Evolutionary conservation across 306 rosid genomes (phyloP), one percentile per base, ranked within the genome.

Genomic region (Cercis canadensis): DNA sequence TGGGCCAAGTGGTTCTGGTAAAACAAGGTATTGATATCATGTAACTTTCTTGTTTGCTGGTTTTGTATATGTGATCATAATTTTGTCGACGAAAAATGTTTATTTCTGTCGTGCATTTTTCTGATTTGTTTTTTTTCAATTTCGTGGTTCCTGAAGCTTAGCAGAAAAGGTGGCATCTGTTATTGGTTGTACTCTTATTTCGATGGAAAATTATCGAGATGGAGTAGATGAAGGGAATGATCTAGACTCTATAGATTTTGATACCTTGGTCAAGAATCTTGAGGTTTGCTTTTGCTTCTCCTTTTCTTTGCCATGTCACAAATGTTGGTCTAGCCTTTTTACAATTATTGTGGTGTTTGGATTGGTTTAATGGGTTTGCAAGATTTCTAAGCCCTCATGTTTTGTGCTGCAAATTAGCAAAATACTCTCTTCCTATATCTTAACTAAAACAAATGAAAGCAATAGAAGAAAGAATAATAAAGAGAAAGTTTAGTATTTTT

Each of bases 81-180:
- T 32, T 13, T 68, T 72, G 62, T 17, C 65, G 61, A 17, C 14
- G 65, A 43, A 43, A 15, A 64, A 46, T 73, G 69, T n/a, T 40
- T 74, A 45, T 54, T 76, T 65, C 58, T 64, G 67, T 44, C 53
- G 79, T 72, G 45, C 34, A 62, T 70, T 67, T 65, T 33, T 74
- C 59, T 76, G 56, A 72, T 63, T 75, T 47, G 51, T 65, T 58
- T 62, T 67, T 62, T 67, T 29, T 50, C 32, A 67, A 37, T 74
- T 70, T 80, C 65, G 39, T 89, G 81, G 77, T 77, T 67, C 70
- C 74, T 88, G 81, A 84, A 95, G 99, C 97, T 91, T 95, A 87
- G 88, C 96, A 83, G 99, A 95, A 76, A 95, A 95, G 92, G 97
- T 95, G 86, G 92, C 91, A 62, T 91, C 99, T 68, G 96, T 95